phyloP scores from a whole-genome alignment of 371 early-diverging fungal species.

The Rozella allomycis region DNA sequence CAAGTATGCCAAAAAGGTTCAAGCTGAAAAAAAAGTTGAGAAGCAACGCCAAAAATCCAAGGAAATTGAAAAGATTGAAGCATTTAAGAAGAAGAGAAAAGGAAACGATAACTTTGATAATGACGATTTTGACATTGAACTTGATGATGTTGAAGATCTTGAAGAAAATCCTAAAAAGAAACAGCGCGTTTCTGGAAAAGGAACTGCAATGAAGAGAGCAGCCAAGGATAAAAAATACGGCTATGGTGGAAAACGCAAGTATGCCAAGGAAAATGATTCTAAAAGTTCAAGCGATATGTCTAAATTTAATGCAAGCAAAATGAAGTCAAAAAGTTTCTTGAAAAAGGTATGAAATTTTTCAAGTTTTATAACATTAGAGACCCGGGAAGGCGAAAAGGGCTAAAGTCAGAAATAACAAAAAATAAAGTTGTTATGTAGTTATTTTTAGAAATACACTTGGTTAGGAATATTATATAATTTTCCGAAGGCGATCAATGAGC shows the following conservation, averaged over 20 bases:
- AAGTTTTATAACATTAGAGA: too few relatives aligned
- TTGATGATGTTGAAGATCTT: constrained; percentile 40
- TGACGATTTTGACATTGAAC: constrained; percentile 62
- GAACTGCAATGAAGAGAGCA: constrained; percentile 20
- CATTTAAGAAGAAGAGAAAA: constrained; percentile 59
- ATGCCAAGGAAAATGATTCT: constrained; percentile 52
- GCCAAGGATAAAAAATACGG: constrained; percentile 52
- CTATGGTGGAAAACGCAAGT: constrained; percentile 63
- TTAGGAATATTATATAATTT: too few relatives aligned
- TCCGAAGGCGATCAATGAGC: too few relatives aligned
- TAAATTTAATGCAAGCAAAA: not conserved
- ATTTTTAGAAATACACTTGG: too few relatives aligned
- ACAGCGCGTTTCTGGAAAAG: constrained; percentile 1
- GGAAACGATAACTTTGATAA: constrained; percentile 24
- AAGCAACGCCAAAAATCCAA: constrained; percentile 56
- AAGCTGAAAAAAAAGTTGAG: constrained; percentile 60
- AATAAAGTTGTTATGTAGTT: too few relatives aligned
- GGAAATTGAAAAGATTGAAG: constrained; percentile 62
- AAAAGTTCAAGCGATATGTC: constrained; percentile 9
- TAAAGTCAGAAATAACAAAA: too few relatives aligned
- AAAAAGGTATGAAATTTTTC: too few relatives aligned
- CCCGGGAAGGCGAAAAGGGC: too few relatives aligned
- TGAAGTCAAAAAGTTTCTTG: too few relatives aligned
- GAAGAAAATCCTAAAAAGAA: constrained; percentile 10
- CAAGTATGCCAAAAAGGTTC: constrained; percentile 92